Evolutionary conservation across 495 filamentous ascomycete genomes (phyloP).

Genomic region (Cairneyella variabilis): DNA sequence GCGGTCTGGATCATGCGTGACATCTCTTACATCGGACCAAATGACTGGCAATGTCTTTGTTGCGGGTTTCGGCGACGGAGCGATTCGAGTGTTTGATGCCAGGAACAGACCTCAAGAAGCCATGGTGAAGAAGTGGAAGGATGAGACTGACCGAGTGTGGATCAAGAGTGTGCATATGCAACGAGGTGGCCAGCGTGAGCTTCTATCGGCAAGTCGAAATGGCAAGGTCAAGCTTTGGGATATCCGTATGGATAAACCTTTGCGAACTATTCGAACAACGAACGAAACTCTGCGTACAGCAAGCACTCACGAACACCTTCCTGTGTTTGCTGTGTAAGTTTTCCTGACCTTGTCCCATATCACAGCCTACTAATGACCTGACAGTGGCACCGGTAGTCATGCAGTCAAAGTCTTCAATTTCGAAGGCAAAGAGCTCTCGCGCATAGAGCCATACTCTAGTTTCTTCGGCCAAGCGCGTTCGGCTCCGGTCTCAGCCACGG

Average conservation of each 20-base stretch:
- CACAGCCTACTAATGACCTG: slow-evolving; percentile 17
- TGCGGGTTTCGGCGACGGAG: slow-evolving; percentile 96
- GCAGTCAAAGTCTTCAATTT: slow-evolving; percentile 90
- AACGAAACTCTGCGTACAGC: slow-evolving; percentile 75
- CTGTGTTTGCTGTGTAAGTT: slow-evolving; percentile 92
- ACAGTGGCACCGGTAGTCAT: slow-evolving; percentile 81
- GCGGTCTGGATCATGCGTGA: slow-evolving; percentile 92
- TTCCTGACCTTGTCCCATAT: background rate
- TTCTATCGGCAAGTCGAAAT: slow-evolving; percentile 81
- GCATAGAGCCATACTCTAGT: slow-evolving; percentile 80
- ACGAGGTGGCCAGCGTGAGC: slow-evolving; percentile 85
- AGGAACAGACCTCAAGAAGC: slow-evolving; percentile 72
- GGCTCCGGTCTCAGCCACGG: slow-evolving; percentile 77
- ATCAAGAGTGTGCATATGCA: slow-evolving; percentile 96
- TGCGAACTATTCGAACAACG: slow-evolving; percentile 72
- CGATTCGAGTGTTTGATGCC: slow-evolving; percentile 90
- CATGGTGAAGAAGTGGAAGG: slow-evolving; percentile 95
- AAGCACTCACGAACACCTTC: slow-evolving; percentile 93
- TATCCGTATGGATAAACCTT: slow-evolving; percentile 73
- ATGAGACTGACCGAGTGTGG: slow-evolving; percentile 79
- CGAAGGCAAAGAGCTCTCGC: slow-evolving; percentile 69
- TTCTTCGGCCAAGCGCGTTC: slow-evolving; percentile 77
- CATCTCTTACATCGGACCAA: slow-evolving; percentile 91
- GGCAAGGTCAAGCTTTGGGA: slow-evolving; percentile 97
- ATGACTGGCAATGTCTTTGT: slow-evolving; percentile 95